Evolutionary conservation across 2,329 filamentous ascomycete species (phyloP), one percentile per base, ranked within the genome.

Genomic region (Fusarium illudens): DNA sequence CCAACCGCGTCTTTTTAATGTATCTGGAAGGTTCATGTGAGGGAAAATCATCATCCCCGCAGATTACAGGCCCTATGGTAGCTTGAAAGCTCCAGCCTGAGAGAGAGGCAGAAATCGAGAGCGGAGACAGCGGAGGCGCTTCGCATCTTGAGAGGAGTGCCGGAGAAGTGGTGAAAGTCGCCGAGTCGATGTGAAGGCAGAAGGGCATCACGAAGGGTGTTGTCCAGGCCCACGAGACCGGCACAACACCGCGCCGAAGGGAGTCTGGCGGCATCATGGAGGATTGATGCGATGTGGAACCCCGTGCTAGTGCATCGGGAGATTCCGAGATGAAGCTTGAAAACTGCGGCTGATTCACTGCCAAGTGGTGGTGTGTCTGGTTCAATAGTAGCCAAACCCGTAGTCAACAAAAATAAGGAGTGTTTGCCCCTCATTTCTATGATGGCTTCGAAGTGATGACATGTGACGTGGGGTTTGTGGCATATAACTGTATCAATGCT

Each of bases 81-180:
- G 86, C 86, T 88, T 88, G 80, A 88, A 87, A 87, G 86, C 85
- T 87, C 86, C 86, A 87, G 84, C 84, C 85, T 84, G 77, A 71
- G 65, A 75, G 75, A 73, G 71, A 77, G 71, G 68, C 70, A 66
- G 64, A 63, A 63, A 71, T 64, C 60, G 46, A 70, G 64, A 62
- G 58, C 63, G 63, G 67, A 71, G 60, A 62, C 57, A 62, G 69
- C 62, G 62, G 64, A 70, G 71, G 65, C 65, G 55, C 46, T 60
- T 36, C 57, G 67, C 61, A 62, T 56, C 65, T 65, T 54, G 46
- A 56, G 54, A 62, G 60, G 66, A 68, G 64, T 64, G 60, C 55
- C 65, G 54, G 64, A 70, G 67, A 70, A 58, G 57, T 56, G 56
- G 61, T 60, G 56, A 53, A 64, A 65, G 55, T 54, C 56, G 61